Base-by-base conservation (phyloP, 768 basidiomycete species). In the Suillus cothurnatus region DNA sequence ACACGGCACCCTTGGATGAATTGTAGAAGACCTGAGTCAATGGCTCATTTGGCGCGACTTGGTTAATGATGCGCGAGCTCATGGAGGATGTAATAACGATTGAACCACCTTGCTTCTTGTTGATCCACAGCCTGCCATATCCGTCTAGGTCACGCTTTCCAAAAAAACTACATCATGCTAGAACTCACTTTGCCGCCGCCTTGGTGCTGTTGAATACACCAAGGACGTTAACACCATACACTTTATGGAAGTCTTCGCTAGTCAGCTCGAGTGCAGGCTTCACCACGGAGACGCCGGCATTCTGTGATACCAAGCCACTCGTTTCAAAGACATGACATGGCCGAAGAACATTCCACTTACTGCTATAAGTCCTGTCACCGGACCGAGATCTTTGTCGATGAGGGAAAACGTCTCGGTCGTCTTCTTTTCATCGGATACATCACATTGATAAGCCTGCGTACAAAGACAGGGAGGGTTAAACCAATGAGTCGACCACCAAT, bases 1-100 rank as follows among this genome's bases (percentile, higher is more conserved):
- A 86, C 0, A 85, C 86, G 9, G 90, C 91, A 0, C 86, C 89
- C 77, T 91, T 91, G 67, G 86, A 88, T 3, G 89, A 86, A 70
- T 90, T 90, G 12, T 23, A 34, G 62, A 69, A 32, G 0, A 83
- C 87, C 76, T 88, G 88, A 12, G 82, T 84, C 52, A 88, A 73
- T 6, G 87, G 77, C 68, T 80, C 70, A 70, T 83, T 84, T 38
- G 73, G 71, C 1, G 68, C 75, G 3, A 78, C 67, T 67, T 84
- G 82, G 66, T 89, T 89, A 72, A 88, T 86, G 66, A 90, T 88
- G 62, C 84, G 84, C 1, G 87, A 88, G 67, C 85, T 86, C 88
- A 90, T 90, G 8, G 86, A 88, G 1, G 85, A 84, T 0, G 83
- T 88, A 64, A 90, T 83, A 49, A 90, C 86, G 64, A 89, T 89